Evolutionary conservation across 2,329 filamentous ascomycete genomes (phyloP).

Genomic region (Exophiala calicioides): DNA sequence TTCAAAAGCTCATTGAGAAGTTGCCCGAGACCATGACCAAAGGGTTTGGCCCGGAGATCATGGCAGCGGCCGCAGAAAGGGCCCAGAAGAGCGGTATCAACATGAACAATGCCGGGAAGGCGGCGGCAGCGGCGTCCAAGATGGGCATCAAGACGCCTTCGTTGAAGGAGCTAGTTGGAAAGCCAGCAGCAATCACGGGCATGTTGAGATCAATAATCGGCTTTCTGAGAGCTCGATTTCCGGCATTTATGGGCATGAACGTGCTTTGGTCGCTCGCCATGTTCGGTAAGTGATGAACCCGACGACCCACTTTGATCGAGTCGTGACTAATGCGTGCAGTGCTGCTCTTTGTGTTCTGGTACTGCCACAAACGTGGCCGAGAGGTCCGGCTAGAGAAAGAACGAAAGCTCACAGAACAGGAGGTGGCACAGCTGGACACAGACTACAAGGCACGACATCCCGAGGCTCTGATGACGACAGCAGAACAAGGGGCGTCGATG

Average conservation of each 20-base stretch:
- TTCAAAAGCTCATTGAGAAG: slow-evolving; percentile 83
- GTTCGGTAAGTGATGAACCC: slow-evolving; percentile 64
- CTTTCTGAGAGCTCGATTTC: slow-evolving; percentile 83
- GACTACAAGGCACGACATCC: slow-evolving; percentile 35
- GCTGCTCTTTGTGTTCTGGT: slow-evolving; percentile 93
- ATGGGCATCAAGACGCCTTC: slow-evolving; percentile 69
- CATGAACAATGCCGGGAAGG: slow-evolving; percentile 52
- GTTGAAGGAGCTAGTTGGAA: slow-evolving; percentile 76
- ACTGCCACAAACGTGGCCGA: slow-evolving; percentile 91
- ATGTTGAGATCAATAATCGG: slow-evolving; percentile 90
- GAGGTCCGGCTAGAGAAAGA: slow-evolving; percentile 76
- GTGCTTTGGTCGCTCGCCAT: slow-evolving; percentile 86
- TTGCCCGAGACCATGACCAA: slow-evolving; percentile 79
- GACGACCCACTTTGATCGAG: background rate
- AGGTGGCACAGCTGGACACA: slow-evolving; percentile 44
- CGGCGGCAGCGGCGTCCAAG: slow-evolving; percentile 62
- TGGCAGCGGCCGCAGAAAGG: slow-evolving; percentile 76
- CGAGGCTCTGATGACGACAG: slow-evolving; percentile 42
- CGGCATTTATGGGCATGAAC: slow-evolving; percentile 87
- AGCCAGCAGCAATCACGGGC: slow-evolving; percentile 80
- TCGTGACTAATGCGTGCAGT: slow-evolving; percentile 51
- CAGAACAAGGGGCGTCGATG: slow-evolving; percentile 42
- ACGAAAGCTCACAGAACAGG: slow-evolving; percentile 48
- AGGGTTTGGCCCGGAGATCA: slow-evolving; percentile 74
- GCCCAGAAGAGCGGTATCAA: slow-evolving; percentile 60